phyloP scores from a whole-genome alignment of 1,284 basidiomycete genomes.

The Ceratobasidium sp. region DNA sequence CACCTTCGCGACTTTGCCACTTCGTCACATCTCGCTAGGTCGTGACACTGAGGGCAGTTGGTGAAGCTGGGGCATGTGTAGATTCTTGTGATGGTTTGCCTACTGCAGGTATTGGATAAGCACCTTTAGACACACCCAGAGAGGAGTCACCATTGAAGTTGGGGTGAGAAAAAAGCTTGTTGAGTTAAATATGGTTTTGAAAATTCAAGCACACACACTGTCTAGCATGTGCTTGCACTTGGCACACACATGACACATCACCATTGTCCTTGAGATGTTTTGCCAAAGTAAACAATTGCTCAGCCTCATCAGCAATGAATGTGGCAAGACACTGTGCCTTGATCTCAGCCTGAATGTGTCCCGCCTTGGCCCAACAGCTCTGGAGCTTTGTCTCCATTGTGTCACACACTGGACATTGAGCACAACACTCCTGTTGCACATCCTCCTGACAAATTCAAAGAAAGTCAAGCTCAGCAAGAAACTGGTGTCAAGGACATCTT shows the following conservation, averaged over 20 bases:
- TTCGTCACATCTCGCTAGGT: no score
- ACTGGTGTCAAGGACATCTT: background rate
- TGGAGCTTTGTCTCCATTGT: background rate
- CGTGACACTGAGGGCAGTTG: background rate
- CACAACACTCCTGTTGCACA: background rate
- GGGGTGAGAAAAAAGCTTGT: background rate
- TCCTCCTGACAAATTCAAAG: background rate
- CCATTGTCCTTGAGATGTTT: background rate
- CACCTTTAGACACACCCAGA: background rate
- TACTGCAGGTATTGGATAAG: background rate
- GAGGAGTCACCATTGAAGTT: background rate
- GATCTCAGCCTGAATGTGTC: background rate
- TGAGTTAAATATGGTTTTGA: background rate
- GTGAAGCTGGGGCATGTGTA: background rate
- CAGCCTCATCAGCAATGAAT: conserved; percentile 17
- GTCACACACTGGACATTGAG: background rate
- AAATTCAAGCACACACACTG: background rate
- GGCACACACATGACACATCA: background rate
- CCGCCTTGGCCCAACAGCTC: background rate
- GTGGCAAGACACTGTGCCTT: conserved; percentile 4
- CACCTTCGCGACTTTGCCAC: no score
- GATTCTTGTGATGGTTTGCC: no score
- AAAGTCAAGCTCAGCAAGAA: background rate
- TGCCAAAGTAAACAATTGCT: background rate
- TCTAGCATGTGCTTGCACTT: background rate